phyloP scores from a whole-genome alignment of 1,284 basidiomycete species.

The Hypsizygus ulmarius region DNA sequence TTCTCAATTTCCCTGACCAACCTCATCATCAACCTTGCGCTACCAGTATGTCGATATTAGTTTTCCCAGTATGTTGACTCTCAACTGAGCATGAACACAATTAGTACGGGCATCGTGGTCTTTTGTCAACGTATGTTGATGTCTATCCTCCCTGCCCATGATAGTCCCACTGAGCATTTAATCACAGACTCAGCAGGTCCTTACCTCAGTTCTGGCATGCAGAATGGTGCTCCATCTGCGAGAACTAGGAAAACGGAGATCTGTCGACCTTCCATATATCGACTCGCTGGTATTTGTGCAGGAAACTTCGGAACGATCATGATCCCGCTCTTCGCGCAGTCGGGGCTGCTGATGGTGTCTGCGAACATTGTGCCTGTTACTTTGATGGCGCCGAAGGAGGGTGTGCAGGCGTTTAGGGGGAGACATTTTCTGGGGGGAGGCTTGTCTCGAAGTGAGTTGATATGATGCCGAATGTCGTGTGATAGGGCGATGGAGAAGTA shows the following conservation, averaged over 20 bases:
- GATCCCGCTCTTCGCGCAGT: too few species aligned
- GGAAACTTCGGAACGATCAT: too few species aligned
- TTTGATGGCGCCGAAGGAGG: too few species aligned
- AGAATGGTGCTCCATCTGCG: neutral
- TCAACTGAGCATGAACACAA: too few species aligned
- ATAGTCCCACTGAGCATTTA: neutral
- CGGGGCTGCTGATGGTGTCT: too few species aligned
- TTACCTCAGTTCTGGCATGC: neutral
- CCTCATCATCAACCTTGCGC: constrained; percentile 2
- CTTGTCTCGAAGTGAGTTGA: too few species aligned
- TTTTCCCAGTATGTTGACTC: neutral
- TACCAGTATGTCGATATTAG: neutral
- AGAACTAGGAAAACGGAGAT: neutral
- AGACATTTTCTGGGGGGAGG: too few species aligned
- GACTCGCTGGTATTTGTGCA: too few species aligned
- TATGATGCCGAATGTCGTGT: too few species aligned
- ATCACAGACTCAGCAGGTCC: neutral
- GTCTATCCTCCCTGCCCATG: neutral
- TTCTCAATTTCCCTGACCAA: constrained; percentile 4
- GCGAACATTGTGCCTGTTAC: too few species aligned
- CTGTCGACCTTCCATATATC: neutral
- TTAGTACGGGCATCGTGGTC: constrained; percentile 3
- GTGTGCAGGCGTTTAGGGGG: too few species aligned
- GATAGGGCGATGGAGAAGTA: too few species aligned
- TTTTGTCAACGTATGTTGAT: constrained; percentile 7